phyloP scores from a whole-genome alignment of 345 rosid genomes.

The Mercurialis annua region DNA sequence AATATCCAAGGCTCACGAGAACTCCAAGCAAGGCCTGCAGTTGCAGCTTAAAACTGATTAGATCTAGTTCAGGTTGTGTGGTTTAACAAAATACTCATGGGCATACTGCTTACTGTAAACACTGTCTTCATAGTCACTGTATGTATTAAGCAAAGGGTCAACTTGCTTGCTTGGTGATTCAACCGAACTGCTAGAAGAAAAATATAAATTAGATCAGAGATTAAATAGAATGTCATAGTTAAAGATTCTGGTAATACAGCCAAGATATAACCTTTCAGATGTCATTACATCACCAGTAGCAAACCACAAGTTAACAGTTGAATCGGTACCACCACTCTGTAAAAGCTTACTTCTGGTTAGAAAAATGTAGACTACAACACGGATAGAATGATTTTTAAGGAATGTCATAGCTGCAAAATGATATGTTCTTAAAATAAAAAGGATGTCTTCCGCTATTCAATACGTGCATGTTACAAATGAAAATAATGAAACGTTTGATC shows the following conservation, averaged over 20 bases:
- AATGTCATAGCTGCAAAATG: background rate
- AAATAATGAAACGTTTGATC: background rate
- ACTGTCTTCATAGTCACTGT: conserved; percentile 84
- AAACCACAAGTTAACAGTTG: conserved; percentile 80
- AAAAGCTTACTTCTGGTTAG: conserved; percentile 18
- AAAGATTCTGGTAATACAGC: background rate
- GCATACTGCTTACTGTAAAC: conserved; percentile 57
- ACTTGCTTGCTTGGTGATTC: conserved; percentile 7
- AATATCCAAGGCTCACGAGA: conserved; percentile 82
- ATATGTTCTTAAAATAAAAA: background rate
- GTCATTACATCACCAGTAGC: conserved; percentile 40
- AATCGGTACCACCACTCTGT: conserved; percentile 95
- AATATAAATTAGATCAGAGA: background rate
- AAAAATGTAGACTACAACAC: conserved; percentile 2
- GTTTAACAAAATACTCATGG: conserved; percentile 4
- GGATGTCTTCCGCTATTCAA: background rate
- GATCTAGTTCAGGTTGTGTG: conserved; percentile 7
- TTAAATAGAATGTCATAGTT: background rate
- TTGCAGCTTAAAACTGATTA: conserved; percentile 19
- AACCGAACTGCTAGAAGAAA: conserved; percentile 18
- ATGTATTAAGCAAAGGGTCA: conserved; percentile 48
- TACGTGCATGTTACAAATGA: background rate
- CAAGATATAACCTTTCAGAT: conserved; percentile 48
- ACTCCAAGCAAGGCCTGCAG: conserved; percentile 88
- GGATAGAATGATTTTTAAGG: conserved; percentile 2